Conservation (phyloP, 2,329 filamentous ascomycete genomes). For the Cladosporium sp. region DNA sequence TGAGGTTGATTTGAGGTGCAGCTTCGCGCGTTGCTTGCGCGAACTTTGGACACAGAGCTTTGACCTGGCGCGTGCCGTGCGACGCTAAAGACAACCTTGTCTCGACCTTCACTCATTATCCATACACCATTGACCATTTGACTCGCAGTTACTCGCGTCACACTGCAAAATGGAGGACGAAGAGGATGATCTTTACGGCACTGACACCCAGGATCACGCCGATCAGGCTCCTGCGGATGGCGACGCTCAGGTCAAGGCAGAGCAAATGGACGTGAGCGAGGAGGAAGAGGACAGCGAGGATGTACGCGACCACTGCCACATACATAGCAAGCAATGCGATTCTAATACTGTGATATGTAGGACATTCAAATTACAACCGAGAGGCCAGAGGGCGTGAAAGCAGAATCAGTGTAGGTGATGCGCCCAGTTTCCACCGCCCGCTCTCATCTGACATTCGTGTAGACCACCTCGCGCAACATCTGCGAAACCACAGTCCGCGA, state of each 20-base stretch:
- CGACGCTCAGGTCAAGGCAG: constrained; percentile 31
- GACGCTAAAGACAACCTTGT: constrained; percentile 2
- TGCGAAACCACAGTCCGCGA: constrained; percentile 1
- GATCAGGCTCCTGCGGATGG: constrained; percentile 22
- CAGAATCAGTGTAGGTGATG: constrained; percentile 16
- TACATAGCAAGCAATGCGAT: constrained; percentile 6
- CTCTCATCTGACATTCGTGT: background rate
- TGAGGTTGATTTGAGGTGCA: background rate
- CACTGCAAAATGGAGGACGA: constrained; percentile 42
- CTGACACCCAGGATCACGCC: constrained; percentile 16
- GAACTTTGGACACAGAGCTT: constrained; percentile 10
- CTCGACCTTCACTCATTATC: constrained; percentile 4
- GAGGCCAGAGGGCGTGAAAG: constrained; percentile 33
- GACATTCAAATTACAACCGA: constrained; percentile 51
- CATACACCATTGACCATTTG: background rate
- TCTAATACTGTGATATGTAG: constrained; percentile 23
- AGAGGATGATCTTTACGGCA: constrained; percentile 47
- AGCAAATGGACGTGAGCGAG: constrained; percentile 40
- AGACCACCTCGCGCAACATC: constrained; percentile 7
- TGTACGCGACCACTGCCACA: constrained; percentile 20
- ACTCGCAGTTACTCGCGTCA: background rate
- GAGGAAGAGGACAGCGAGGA: constrained; percentile 40
- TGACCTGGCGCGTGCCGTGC: constrained; percentile 10
- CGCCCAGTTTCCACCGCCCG: background rate
- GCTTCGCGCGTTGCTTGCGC: background rate